phyloP scores from a whole-genome alignment of 192 early-diverging fungal genomes.

The Entomortierella beljakovae region DNA sequence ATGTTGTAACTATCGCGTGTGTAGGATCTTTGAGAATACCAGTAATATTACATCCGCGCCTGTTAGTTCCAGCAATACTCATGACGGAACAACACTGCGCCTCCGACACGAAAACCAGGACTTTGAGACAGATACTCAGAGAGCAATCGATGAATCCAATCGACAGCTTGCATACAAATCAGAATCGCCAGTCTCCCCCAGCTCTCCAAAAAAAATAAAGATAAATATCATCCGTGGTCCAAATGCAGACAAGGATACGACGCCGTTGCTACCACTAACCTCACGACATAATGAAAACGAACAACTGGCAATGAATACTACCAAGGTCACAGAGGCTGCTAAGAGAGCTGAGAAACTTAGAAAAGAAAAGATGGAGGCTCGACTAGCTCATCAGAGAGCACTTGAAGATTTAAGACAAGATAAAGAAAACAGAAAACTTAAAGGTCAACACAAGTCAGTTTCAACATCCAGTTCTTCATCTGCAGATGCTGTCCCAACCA shows the following conservation, averaged over 20 bases:
- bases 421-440: conserved; percentile 25
- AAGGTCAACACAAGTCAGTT: not conserved
- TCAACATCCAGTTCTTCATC: not conserved
- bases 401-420: conserved; percentile 39
- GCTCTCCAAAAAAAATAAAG: conserved; percentile 37
- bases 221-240: conserved; percentile 37
- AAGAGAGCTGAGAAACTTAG: conserved; percentile 23
- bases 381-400: conserved; percentile 35
- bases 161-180: not conserved
- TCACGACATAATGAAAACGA: conserved; percentile 38
- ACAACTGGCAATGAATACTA: conserved; percentile 14
- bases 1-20: not conserved
- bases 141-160: conserved; percentile 22
- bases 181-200: not conserved
- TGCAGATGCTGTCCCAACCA: not conserved
- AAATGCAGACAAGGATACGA: not conserved
- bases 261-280: conserved; percentile 16
- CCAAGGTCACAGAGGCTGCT: conserved; percentile 24
- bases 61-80: not conserved
- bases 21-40: conserved; percentile 38
- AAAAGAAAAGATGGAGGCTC: conserved; percentile 25
- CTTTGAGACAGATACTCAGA: conserved; percentile 29
- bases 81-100: not conserved
- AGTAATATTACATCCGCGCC: not conserved
- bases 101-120: conserved; percentile 14